A percentile compares a stretch with the other conserved stretches of the same genome.
Conservation (phyloP, 345 rosid genomes). For the Eucalyptus dawsonii region DNA sequence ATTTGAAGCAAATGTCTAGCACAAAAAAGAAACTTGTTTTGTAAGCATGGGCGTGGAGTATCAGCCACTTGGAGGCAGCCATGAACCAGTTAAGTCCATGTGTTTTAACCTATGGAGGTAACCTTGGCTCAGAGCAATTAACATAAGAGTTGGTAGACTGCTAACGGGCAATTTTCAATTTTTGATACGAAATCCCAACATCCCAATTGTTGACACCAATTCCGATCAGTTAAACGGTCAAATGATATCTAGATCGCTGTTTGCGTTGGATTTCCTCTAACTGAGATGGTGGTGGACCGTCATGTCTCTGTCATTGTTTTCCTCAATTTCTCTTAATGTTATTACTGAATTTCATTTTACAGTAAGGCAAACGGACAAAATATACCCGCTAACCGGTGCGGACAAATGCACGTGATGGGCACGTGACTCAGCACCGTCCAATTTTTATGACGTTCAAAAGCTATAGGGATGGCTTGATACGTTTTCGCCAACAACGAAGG, state of each 20-base stretch:
- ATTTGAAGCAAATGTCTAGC: neutral
- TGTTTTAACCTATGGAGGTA: neutral
- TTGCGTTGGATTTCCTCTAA: neutral
- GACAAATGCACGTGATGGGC: neutral
- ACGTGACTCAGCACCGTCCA: neutral
- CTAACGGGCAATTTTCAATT: neutral
- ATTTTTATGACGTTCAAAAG: neutral
- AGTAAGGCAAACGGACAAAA: neutral
- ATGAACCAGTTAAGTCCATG: neutral
- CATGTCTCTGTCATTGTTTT: neutral
- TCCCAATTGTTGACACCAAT: neutral
- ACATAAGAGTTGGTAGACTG: neutral
- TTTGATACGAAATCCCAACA: neutral
- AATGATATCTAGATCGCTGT: neutral
- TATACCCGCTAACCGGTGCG: neutral
- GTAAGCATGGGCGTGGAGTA: too few species aligned
- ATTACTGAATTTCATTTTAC: neutral
- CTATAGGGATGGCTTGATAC: neutral
- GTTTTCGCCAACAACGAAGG: neutral
- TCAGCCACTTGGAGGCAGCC: too few species aligned
- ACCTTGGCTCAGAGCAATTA: neutral
- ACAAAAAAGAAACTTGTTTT: neutral
- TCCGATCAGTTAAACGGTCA: neutral
- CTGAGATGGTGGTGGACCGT: neutral
- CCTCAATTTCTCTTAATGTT: neutral